These are phyloP conservation scores for Chalciporus piperatus DNA, from an alignment of 768 basidiomycete genomes.

Conservation along the genomic window DNA sequence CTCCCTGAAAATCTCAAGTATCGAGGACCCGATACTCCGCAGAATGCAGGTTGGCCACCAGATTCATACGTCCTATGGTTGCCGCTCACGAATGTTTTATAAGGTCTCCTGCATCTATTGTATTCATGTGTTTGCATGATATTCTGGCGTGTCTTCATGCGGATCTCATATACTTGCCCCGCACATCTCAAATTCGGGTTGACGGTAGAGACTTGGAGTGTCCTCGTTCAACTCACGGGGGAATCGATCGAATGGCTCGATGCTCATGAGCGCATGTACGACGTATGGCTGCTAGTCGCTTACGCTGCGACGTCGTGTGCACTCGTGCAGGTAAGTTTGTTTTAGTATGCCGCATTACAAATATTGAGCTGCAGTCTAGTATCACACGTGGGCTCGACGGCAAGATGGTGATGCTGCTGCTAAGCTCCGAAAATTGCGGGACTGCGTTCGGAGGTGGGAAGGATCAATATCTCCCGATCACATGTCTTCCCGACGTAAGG, in stretches of 20 bases:
- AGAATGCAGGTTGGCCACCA: slow-evolving; percentile 57
- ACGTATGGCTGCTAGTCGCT: slow-evolving; percentile 83
- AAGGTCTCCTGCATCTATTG: slow-evolving; percentile 84
- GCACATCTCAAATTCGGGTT: slow-evolving; percentile 84
- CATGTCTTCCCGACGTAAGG: slow-evolving; percentile 93
- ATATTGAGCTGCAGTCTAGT: slow-evolving; percentile 44
- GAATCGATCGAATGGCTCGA: slow-evolving; percentile 91
- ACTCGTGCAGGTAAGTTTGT: slow-evolving; percentile 72
- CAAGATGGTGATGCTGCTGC: slow-evolving; percentile 72
- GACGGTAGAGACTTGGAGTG: slow-evolving; percentile 76
- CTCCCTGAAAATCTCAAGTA: slow-evolving; percentile 80
- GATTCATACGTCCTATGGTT: neutral
- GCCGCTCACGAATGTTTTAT: slow-evolving; percentile 1
- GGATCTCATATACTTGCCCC: slow-evolving; percentile 91
- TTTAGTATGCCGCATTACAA: neutral
- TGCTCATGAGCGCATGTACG: slow-evolving; percentile 73
- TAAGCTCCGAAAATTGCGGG: slow-evolving; percentile 75
- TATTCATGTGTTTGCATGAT: slow-evolving; percentile 93
- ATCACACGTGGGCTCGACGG: slow-evolving; percentile 89
- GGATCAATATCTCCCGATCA: slow-evolving; percentile 84
- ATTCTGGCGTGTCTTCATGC: slow-evolving; percentile 98
- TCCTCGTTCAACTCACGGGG: slow-evolving; percentile 67
- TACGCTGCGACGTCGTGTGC: slow-evolving; percentile 89
- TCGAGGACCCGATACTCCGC: slow-evolving; percentile 63
- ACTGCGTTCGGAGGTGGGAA: slow-evolving; percentile 88